Percentiles rank a stretch among this genome's conserved stretches.
Evolutionary conservation across 148 eudicot species (phyloP).

Genomic region (Spergularia marina): DNA sequence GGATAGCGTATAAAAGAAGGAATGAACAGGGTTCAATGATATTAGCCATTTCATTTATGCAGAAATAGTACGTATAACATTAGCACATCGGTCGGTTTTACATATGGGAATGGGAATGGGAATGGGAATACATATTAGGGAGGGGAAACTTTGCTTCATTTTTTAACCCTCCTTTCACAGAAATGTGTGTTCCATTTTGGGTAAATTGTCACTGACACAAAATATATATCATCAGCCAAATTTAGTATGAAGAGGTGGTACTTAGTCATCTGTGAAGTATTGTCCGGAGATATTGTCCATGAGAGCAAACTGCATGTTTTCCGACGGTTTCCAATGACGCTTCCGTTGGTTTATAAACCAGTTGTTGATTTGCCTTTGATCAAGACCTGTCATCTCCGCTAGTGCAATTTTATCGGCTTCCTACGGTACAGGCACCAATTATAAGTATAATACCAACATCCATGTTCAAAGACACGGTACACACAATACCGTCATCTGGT

Average conservation of each 20-base stretch:
- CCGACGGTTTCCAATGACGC: slow-evolving; percentile 95
- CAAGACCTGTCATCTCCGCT: slow-evolving; percentile 79
- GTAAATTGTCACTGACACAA: not conserved
- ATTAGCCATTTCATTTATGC: slow-evolving; percentile 27
- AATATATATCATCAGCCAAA: slow-evolving; percentile 22
- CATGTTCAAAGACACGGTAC: too few relatives aligned
- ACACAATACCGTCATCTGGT: not conserved
- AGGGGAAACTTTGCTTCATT: not conserved
- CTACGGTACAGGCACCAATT: slow-evolving; percentile 27
- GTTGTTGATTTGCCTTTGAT: slow-evolving; percentile 66
- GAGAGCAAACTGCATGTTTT: slow-evolving; percentile 70
- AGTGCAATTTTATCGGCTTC: slow-evolving; percentile 82
- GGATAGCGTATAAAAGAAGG: not conserved
- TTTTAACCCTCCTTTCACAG: slow-evolving; percentile 2
- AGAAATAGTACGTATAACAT: slow-evolving; percentile 6
- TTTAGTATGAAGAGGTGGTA: not conserved
- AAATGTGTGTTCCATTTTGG: not conserved
- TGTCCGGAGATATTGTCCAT: slow-evolving; percentile 64
- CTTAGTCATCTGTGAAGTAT: slow-evolving; percentile 48
- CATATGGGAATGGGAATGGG: slow-evolving; percentile 10
- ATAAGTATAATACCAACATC: not conserved
- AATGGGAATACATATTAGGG: slow-evolving; percentile 15
- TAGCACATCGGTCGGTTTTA: slow-evolving; percentile 12
- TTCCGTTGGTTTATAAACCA: slow-evolving; percentile 23
- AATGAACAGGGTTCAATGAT: not conserved